Evolutionary conservation across 2,329 filamentous ascomycete genomes (phyloP).

Genomic region (Epichloe hybrida): DNA sequence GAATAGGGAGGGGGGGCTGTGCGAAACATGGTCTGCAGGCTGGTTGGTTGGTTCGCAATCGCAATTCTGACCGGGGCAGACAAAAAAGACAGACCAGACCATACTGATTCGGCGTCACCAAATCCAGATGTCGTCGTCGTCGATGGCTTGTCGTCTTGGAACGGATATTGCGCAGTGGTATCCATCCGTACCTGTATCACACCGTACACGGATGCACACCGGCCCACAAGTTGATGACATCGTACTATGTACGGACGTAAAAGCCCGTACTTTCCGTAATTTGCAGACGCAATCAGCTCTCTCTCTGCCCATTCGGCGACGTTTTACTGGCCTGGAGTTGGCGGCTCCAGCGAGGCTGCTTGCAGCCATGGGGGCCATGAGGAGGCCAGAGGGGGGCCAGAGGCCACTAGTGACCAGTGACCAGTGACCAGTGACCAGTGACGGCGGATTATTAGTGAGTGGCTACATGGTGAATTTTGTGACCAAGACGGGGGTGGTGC

Average conservation of each 20-base stretch:
- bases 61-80: neutral
- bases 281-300: neutral
- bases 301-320: neutral
- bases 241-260: too few relatives aligned
- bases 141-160: neutral
- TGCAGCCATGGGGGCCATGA: conserved; percentile 2
- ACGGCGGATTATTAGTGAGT: neutral
- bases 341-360: conserved; percentile 7
- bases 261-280: too few relatives aligned
- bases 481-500: neutral
- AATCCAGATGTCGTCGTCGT: too few relatives aligned
- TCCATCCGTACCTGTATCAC: neutral
- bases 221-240: neutral
- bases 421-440: too few relatives aligned
- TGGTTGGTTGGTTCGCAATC: neutral
- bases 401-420: too few relatives aligned
- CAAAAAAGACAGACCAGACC: too few relatives aligned
- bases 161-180: neutral
- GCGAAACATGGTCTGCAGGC: too few relatives aligned
- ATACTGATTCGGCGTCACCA: too few relatives aligned
- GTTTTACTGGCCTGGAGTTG: neutral
- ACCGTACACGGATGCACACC: neutral
- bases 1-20: too few relatives aligned
- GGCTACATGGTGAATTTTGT: neutral
- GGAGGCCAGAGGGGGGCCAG: too few relatives aligned